Evolutionary conservation across 2,329 filamentous ascomycete genomes (phyloP), one percentile per base, ranked within the genome.

Genomic region (Cladophialophora exuberans): DNA sequence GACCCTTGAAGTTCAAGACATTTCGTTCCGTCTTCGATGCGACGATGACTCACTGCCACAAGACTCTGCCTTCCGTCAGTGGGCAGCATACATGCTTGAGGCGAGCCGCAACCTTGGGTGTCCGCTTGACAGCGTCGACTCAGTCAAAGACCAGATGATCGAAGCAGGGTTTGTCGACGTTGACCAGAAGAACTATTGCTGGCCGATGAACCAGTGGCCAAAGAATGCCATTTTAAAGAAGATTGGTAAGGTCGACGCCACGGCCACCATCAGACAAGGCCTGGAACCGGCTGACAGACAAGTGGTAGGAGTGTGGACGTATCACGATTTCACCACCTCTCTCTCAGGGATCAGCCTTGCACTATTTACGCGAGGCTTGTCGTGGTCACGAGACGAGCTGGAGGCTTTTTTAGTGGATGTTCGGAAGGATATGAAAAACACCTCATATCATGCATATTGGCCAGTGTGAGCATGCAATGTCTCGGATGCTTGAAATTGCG

Each of bases 1-100:
- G 17, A 75, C 67, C 63, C 66, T 77, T n/a, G 76, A 79, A 49
- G 51, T 54, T 20, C 59, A 62, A 22, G 61, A 63, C 41, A 60
- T 63, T 18, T 43, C 48, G 6, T 60, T 56, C 28, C 30, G 49
- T 33, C 36, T 56, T 9, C 28, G 28, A 3, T 56, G 45, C 10
- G 52, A 58, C 23, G 61, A 62, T 33, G 38, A 48, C 23, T 52
- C 52, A 10, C 49, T 63, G 33, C 49, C 48, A 2, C 10, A 55
- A 10, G 53, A 61, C 31, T 54, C 47, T 7, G 35, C 49, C 4
- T 36, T 57, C 11, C 41, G 28, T 10, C 35, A 31, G 18, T 63
- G 61, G 61, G 54, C 56, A 28, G 47, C 39, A 4, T 47, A 57
- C 18, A 55, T 53, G 56, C 49, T 53, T 13, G 48, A 57, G 28